phyloP scores from a whole-genome alignment of 139 green algal species.

The Chlamydomonas applanata region DNA sequence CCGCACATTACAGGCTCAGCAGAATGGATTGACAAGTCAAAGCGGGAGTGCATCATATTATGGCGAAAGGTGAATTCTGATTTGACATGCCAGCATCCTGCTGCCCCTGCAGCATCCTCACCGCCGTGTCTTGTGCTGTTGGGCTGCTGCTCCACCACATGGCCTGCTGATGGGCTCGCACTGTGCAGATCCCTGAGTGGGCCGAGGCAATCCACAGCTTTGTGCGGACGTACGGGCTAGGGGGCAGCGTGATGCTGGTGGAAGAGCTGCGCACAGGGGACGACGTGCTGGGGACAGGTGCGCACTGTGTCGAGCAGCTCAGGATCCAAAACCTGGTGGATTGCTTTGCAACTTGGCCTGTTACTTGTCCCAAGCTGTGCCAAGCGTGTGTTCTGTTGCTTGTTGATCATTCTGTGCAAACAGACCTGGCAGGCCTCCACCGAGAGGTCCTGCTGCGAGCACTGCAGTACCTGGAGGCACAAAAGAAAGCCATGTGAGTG shows the following conservation, averaged over 20 bases:
- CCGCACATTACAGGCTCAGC: slow-evolving; percentile 26
- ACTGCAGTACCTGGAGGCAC: slow-evolving; percentile 57
- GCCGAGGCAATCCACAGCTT: slow-evolving; percentile 48
- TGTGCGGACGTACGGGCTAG: slow-evolving; percentile 43
- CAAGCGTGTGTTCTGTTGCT: neutral
- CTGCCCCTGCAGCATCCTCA: too few species aligned
- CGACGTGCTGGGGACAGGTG: slow-evolving; percentile 62
- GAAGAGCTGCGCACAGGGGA: slow-evolving; percentile 48
- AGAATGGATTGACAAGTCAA: slow-evolving; percentile 57
- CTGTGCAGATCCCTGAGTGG: slow-evolving; percentile 47
- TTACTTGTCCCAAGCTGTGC: neutral
- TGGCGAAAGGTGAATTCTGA: slow-evolving; percentile 43
- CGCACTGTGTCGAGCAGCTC: neutral
- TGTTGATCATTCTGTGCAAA: neutral
- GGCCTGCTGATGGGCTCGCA: too few species aligned
- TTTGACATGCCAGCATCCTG: too few species aligned
- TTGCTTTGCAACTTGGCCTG: neutral
- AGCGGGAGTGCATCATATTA: slow-evolving; percentile 44
- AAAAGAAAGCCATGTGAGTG: slow-evolving; percentile 61
- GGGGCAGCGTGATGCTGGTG: slow-evolving; percentile 61
- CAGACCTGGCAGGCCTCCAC: slow-evolving; percentile 58
- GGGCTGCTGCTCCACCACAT: too few species aligned
- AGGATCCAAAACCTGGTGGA: neutral
- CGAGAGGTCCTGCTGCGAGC: slow-evolving; percentile 55
- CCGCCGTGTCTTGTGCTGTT: too few species aligned